These are phyloP conservation scores for Candolleomyces efflorescens DNA, from an alignment of 768 basidiomycete species.

Conservation along the genomic window DNA sequence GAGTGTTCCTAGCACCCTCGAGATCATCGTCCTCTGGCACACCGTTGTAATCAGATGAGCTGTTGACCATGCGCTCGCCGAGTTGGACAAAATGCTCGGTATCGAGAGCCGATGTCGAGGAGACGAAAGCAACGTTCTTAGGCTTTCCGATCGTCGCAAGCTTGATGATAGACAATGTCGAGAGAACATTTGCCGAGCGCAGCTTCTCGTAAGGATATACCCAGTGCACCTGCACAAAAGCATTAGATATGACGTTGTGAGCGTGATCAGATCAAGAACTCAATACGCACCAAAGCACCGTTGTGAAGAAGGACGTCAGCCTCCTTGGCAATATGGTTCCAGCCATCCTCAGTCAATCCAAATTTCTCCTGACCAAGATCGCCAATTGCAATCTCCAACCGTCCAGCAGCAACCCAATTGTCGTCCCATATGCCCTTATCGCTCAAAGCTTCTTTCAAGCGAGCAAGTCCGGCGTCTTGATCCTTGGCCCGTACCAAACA, in stretches of 20 bases:
- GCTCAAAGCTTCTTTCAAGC: constrained; percentile 66
- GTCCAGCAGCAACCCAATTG: constrained; percentile 61
- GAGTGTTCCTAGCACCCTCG: constrained; percentile 68
- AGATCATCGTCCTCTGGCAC: constrained; percentile 87
- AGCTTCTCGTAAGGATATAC: constrained; percentile 96
- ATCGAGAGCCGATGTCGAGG: constrained; percentile 94
- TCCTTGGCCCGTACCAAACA: constrained; percentile 83
- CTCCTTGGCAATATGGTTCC: constrained; percentile 65
- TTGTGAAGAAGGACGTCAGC: constrained; percentile 90
- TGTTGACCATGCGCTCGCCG: constrained; percentile 60
- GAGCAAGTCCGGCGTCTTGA: constrained; percentile 54
- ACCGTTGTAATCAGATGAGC: constrained; percentile 46
- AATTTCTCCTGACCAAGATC: constrained; percentile 76
- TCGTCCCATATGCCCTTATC: constrained; percentile 91
- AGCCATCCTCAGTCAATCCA: constrained; percentile 60
- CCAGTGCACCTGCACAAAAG: constrained; percentile 85
- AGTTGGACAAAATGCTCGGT: constrained; percentile 86
- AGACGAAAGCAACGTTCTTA: constrained; percentile 87
- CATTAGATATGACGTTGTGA: too few species aligned
- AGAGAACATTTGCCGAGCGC: constrained; percentile 87
- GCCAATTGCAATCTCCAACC: constrained; percentile 78
- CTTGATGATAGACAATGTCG: constrained; percentile 79
- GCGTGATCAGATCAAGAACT: too few species aligned
- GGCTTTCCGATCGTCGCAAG: constrained; percentile 64
- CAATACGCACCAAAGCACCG: constrained; percentile 81